Evolutionary conservation across 179 eudicot species (phyloP).

Genomic region (Heliamphora pulchella): DNA sequence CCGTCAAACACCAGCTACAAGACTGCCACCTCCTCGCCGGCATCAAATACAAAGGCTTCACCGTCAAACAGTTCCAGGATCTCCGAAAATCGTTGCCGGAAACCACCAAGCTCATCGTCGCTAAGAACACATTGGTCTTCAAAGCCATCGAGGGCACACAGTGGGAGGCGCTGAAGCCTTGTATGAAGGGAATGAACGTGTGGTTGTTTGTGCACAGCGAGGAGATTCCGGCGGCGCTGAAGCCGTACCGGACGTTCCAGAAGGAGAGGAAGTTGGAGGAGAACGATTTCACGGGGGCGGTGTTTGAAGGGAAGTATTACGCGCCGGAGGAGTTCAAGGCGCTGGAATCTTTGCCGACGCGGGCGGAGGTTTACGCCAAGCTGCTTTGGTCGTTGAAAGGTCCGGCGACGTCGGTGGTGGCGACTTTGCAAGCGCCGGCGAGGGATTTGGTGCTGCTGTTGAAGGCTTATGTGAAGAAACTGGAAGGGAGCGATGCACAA

Average conservation of each 20-base stretch:
- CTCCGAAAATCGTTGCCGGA: conserved; percentile 61
- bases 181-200: conserved; percentile 92
- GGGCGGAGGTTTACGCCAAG: conserved; percentile 61
- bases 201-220: conserved; percentile 84
- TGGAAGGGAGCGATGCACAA: conserved; percentile 54
- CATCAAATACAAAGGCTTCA: conserved; percentile 73
- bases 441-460: conserved; percentile 65
- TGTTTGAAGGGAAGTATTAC: conserved; percentile 81
- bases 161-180: conserved; percentile 73
- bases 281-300: conserved; percentile 76
- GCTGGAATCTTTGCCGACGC: conserved; percentile 67
- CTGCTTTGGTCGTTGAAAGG: conserved; percentile 64
- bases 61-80: conserved; percentile 72
- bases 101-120: conserved; percentile 51
- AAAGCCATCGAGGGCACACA: conserved; percentile 72
- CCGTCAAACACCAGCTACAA: conserved; percentile 58
- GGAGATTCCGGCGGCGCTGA: conserved; percentile 70
- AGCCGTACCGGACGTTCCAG: conserved; percentile 71
- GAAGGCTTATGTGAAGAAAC: conserved; percentile 71
- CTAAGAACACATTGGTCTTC: conserved; percentile 71
- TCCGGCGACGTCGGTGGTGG: conserved; percentile 58
- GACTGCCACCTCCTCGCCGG: conserved; percentile 72
- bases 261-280: conserved; percentile 71
- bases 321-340: conserved; percentile 59
- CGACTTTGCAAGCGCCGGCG: conserved; percentile 74